phyloP scores from a whole-genome alignment of 2,329 filamentous ascomycete genomes.

The Drechslerella dactyloides region DNA sequence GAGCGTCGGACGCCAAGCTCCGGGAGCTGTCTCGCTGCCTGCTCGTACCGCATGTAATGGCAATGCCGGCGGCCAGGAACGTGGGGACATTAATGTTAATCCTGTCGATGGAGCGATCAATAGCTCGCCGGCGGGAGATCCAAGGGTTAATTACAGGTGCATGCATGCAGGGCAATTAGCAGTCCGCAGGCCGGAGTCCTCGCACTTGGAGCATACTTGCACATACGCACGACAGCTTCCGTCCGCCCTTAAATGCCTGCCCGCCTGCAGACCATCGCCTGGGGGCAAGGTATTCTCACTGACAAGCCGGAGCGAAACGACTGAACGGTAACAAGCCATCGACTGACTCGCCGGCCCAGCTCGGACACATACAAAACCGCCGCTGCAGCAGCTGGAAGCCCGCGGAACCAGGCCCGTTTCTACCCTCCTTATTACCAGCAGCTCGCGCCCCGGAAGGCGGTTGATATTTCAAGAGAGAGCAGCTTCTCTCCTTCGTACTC shows the following conservation, averaged over 20 bases:
- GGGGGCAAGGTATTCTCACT: background rate
- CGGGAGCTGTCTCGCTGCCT: too few relatives aligned
- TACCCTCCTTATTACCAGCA: conserved; percentile 26
- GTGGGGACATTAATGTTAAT: conserved; percentile 1
- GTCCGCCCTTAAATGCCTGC: background rate
- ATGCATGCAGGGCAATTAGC: background rate
- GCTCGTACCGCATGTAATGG: too few relatives aligned
- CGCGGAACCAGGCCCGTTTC: conserved; percentile 8
- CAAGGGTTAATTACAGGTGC: too few relatives aligned
- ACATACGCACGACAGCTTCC: background rate
- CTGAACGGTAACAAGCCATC: too few relatives aligned
- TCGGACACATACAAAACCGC: conserved; percentile 24
- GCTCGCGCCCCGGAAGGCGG: conserved; percentile 29
- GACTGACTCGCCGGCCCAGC: conserved; percentile 21
- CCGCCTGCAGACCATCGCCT: background rate
- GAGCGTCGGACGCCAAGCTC: conserved; percentile 37
- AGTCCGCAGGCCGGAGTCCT: background rate
- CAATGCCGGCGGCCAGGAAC: conserved; percentile 3
- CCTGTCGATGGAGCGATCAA: conserved; percentile 15
- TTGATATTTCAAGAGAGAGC: background rate
- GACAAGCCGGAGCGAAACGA: background rate
- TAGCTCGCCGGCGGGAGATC: background rate
- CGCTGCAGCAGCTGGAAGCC: conserved; percentile 26
- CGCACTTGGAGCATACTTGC: too few relatives aligned
- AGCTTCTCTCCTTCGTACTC: background rate